Evolutionary conservation across 495 filamentous ascomycete genomes (phyloP), one percentile per base, ranked within the genome.

Genomic region (Penicillium argentinense): DNA sequence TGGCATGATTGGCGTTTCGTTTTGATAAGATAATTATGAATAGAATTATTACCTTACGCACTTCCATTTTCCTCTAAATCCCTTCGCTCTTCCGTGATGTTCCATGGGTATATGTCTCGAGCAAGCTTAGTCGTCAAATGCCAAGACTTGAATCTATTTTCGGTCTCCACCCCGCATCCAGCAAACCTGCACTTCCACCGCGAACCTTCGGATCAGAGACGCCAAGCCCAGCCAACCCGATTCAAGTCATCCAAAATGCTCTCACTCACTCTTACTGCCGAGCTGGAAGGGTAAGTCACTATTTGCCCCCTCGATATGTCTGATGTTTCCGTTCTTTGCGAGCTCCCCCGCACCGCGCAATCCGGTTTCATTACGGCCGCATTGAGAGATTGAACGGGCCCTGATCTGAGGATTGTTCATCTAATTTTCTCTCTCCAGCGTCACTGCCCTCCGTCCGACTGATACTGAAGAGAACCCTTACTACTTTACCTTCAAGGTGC

Each of bases 401-500:
- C 5, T 7, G 24, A 3, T 8, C 11, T 5, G 14, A 26, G 13
- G 7, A 16, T 19, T 18, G 17, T 26, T 27, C 3, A 41, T 3
- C 27, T 47, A 22, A 40, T n/a, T 22, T 14, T 37, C n/a, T 30
- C 22, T 4, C 26, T 33, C 36, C 54, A 97, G 95, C 7, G 89
- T 99, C 14, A 96, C 91, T 39, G 83, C 89, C 50, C 84, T 99
- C 41, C 83, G 81, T 42, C 95, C 93, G 1, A 73, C 85, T 49
- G 93, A 99, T 66, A 87, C 85, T 2, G 70, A 77, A 39, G 86
- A 87, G 5, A 80, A 76, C 42, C 89, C 89, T 0, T 97, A 95
- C 71, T 93, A 81, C 74, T 99, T 95, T 74, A 96, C 86, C 37
- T 97, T 99, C 80, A 89, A 85, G 59, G 92, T 99, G 30, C 86